Conservation (phyloP, 108 stramenopile species). For the Nannochloropsis gaditana region DNA sequence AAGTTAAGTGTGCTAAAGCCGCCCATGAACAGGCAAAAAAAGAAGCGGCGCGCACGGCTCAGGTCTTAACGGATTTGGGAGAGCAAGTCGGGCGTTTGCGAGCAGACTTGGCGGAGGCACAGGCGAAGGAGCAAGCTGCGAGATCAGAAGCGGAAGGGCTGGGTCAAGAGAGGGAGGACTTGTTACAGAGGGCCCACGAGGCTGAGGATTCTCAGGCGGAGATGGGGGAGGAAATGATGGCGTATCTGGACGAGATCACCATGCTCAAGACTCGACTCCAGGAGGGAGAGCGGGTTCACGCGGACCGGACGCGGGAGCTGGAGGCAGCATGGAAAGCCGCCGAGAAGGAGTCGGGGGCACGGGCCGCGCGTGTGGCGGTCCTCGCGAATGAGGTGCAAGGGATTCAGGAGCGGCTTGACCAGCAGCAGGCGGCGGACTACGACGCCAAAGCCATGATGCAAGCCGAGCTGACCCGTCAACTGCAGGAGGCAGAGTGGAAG, state of each 20-base stretch:
- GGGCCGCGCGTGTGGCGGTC: not conserved
- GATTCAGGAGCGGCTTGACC: not conserved
- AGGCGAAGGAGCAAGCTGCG: constrained; percentile 14
- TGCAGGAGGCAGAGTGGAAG: not conserved
- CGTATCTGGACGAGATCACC: not conserved
- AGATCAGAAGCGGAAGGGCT: not conserved
- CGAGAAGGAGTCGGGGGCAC: not conserved
- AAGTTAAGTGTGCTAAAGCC: not conserved
- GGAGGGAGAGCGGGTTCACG: not conserved
- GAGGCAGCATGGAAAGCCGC: not conserved
- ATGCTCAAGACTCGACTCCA: not conserved
- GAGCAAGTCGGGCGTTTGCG: not conserved
- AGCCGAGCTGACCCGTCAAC: not conserved
- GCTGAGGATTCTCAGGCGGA: not conserved
- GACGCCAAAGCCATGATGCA: not conserved
- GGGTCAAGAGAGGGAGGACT: not conserved
- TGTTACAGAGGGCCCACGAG: not conserved
- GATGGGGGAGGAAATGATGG: constrained; percentile 5
- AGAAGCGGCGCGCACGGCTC: not conserved
- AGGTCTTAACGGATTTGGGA: not conserved
- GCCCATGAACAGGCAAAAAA: constrained; percentile 16
- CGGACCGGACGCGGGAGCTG: not conserved
- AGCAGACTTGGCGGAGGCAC: not conserved
- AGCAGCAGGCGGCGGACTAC: not conserved
- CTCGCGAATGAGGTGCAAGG: not conserved